A percentile compares a stretch with the other conserved stretches of the same genome.
phyloP scores from a whole-genome alignment of 371 early-diverging fungal genomes.

The Rhizopus arrhizus region DNA sequence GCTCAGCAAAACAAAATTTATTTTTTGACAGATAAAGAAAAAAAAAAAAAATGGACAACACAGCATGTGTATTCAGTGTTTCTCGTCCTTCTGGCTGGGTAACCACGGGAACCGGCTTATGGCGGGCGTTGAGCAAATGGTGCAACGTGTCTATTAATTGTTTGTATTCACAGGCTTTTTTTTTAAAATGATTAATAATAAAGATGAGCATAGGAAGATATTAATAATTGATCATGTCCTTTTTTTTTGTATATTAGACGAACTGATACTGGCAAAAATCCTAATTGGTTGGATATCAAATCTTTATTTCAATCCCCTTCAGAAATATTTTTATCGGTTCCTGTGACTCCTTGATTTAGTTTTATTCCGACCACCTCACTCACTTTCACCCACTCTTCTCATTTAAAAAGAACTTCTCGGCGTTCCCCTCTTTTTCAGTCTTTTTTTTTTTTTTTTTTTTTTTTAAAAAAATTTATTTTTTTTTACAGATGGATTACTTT shows the following conservation, averaged over 20 bases:
- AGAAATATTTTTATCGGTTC: background rate
- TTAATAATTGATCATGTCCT: background rate
- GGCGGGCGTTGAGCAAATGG: background rate
- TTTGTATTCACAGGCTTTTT: too few species aligned
- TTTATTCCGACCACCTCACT: background rate
- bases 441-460: constrained; percentile 6
- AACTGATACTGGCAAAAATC: too few species aligned
- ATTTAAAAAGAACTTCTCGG: background rate
- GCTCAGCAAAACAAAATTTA: too few species aligned
- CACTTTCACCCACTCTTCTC: background rate
- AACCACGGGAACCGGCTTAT: constrained; percentile 1
- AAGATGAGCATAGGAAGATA: background rate
- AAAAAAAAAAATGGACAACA: too few species aligned
- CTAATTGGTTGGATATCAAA: too few species aligned
- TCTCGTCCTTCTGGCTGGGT: background rate
- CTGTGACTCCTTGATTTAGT: background rate
- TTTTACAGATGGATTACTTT: constrained; percentile 1
- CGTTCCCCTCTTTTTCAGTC: background rate
- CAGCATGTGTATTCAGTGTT: too few species aligned
- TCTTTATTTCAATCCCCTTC: too few species aligned
- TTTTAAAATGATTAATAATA: background rate
- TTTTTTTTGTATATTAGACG: too few species aligned
- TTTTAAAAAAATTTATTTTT: background rate
- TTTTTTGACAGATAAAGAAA: too few species aligned
- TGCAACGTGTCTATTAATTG: background rate